phyloP scores from a whole-genome alignment of 2,329 filamentous ascomycete genomes.

The Hymenoscyphus salicellus region DNA sequence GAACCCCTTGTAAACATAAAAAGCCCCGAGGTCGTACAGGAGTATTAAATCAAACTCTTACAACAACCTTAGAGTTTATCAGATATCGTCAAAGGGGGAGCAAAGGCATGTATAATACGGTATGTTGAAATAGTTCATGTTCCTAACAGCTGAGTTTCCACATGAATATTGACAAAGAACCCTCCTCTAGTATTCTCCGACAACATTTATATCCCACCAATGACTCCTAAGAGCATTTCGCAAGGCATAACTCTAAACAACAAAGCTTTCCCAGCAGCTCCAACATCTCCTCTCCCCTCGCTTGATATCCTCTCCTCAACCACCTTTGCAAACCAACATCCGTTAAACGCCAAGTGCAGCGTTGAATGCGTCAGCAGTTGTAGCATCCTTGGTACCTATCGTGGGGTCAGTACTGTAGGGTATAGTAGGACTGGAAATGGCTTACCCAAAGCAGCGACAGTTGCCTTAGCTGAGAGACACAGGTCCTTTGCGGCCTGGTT shows the following conservation, averaged over 20 bases:
- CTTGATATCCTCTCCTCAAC: not conserved
- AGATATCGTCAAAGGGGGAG: too few relatives aligned
- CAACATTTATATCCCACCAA: not conserved
- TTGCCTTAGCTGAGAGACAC: not conserved
- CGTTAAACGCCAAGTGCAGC: not conserved
- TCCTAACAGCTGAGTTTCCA: not conserved
- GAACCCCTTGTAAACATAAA: too few relatives aligned
- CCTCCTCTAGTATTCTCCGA: not conserved
- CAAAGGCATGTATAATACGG: too few relatives aligned
- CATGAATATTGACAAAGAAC: not conserved
- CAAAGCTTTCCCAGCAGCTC: not conserved
- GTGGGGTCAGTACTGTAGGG: not conserved
- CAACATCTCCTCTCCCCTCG: not conserved
- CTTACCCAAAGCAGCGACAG: not conserved
- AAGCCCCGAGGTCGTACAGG: too few relatives aligned
- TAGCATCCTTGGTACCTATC: not conserved
- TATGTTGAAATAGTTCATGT: too few relatives aligned
- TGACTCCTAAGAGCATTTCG: not conserved
- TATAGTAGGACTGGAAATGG: not conserved
- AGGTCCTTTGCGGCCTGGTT: not conserved
- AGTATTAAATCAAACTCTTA: too few relatives aligned
- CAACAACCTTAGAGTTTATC: too few relatives aligned
- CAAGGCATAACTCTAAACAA: not conserved
- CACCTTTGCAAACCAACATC: not conserved
- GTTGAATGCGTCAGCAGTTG: not conserved